A percentile compares a stretch with the other conserved stretches of the same genome.
phyloP scores from a whole-genome alignment of 2,329 filamentous ascomycete species.

The Penicillium sp. region DNA sequence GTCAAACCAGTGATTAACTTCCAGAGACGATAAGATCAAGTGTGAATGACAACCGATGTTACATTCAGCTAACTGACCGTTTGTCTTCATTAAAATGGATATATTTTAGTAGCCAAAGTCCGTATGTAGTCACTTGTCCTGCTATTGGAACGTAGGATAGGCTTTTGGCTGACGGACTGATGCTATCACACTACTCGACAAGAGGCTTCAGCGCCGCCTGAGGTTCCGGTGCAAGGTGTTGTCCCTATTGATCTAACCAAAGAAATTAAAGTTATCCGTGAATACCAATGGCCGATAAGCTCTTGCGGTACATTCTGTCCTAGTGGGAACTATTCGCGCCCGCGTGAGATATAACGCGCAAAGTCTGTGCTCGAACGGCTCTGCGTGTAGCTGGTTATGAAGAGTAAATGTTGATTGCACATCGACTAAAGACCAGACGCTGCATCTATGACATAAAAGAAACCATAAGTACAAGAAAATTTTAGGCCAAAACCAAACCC shows the following conservation, averaged over 20 bases:
- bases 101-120: not conserved
- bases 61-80: not conserved
- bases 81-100: not conserved
- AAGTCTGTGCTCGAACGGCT: too few species aligned
- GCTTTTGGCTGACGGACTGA: not conserved
- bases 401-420: not conserved
- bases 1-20: not conserved
- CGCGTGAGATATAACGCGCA: too few species aligned
- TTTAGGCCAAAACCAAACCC: slow-evolving; percentile 7
- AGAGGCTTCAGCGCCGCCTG: not conserved
- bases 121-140: not conserved
- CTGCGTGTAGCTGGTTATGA: too few species aligned
- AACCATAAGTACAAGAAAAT: slow-evolving; percentile 13
- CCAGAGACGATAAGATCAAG: not conserved
- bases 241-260: too few species aligned
- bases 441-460: slow-evolving; percentile 26
- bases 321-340: too few species aligned
- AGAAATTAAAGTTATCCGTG: too few species aligned
- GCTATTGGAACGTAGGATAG: not conserved
- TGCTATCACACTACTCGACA: not conserved
- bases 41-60: not conserved
- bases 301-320: too few species aligned
- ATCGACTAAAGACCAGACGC: slow-evolving; percentile 14
- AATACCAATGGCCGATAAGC: too few species aligned
- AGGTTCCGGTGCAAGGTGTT: not conserved